Conservation (phyloP, 2,329 filamentous ascomycete genomes). For the Stagonosporopsis rhizophila region DNA sequence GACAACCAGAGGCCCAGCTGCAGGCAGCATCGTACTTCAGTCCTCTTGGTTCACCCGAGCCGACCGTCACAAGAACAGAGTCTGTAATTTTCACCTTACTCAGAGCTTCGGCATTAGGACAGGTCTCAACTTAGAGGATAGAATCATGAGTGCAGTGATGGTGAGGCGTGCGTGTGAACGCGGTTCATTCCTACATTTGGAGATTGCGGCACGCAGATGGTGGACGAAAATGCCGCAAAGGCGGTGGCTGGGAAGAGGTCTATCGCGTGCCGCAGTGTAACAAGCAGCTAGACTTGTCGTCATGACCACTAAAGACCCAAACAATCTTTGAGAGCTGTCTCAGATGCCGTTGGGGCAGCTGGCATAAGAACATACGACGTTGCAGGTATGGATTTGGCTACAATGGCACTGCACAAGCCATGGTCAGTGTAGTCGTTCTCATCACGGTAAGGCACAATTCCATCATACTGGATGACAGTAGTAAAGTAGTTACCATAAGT, state of each 20-base stretch:
- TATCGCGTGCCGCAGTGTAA: background rate
- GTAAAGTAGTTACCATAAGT: too few relatives aligned
- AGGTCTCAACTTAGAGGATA: background rate
- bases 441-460: too few relatives aligned
- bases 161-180: background rate
- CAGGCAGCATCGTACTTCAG: background rate
- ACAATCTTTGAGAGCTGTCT: too few relatives aligned
- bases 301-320: background rate
- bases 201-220: constrained; percentile 6
- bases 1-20: background rate
- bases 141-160: background rate
- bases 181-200: constrained; percentile 6
- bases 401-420: background rate
- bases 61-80: background rate
- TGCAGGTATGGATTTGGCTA: background rate
- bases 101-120: background rate
- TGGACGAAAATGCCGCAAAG: constrained; percentile 13
- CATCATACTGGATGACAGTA: too few relatives aligned
- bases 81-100: background rate
- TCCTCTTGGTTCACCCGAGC: background rate
- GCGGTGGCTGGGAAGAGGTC: constrained; percentile 5
- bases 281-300: background rate
- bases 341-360: background rate
- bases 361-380: background rate
- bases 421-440: background rate